Evolutionary conservation across 495 filamentous ascomycete species (phyloP).

Genomic region (Barbatosphaeria neglecta): DNA sequence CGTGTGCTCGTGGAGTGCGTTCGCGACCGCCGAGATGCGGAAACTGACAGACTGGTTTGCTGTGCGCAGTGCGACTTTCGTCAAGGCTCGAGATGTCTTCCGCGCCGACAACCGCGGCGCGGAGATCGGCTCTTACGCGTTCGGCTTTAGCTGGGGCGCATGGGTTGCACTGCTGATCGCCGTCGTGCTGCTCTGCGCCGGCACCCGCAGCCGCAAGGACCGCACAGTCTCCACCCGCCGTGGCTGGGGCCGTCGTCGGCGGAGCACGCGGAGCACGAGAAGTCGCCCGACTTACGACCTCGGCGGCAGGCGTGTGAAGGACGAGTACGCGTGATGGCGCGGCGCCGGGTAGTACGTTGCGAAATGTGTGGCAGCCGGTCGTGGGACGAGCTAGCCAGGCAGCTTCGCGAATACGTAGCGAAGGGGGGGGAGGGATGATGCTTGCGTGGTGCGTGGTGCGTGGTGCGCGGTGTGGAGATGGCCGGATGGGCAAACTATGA

Average conservation of each 20-base stretch:
- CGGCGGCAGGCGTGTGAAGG: conserved; percentile 48
- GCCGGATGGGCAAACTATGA: no score
- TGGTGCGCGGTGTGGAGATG: no score
- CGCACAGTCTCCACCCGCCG: neutral
- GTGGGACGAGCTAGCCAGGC: neutral
- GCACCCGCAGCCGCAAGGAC: conserved; percentile 17
- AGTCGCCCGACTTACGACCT: conserved; percentile 33
- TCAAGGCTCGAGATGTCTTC: conserved; percentile 66
- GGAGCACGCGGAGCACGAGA: conserved; percentile 20
- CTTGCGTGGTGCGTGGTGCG: no score
- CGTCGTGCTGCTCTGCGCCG: conserved; percentile 57
- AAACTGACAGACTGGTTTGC: neutral
- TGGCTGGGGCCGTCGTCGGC: conserved; percentile 20
- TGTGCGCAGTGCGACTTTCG: conserved; percentile 43
- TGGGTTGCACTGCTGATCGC: conserved; percentile 58
- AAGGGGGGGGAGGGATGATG: no score
- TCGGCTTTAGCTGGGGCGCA: conserved; percentile 79
- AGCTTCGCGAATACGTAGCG: no score
- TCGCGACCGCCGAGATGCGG: neutral
- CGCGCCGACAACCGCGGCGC: conserved; percentile 42
- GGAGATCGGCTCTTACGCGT: conserved; percentile 57
- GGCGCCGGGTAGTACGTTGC: no score
- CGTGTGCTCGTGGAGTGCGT: no score
- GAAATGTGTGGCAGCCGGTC: no score
- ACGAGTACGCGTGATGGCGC: conserved; percentile 51